Percentiles rank a stretch among this genome's conserved stretches.
These are phyloP conservation scores for Solanum gandarillasii DNA, from an alignment of 257 asterid genomes.

Conservation along the genomic window DNA sequence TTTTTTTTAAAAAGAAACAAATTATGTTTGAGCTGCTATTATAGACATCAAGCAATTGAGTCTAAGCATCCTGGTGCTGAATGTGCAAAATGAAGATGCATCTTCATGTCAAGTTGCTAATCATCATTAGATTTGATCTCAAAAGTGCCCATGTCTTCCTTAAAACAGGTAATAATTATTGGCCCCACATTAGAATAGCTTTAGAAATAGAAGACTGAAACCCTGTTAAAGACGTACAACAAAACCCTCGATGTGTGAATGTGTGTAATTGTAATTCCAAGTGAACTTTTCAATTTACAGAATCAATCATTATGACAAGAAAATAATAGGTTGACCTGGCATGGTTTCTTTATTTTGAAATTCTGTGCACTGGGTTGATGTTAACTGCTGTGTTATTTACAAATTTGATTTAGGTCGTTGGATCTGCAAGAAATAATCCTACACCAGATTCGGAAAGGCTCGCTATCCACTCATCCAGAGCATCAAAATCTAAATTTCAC, in stretches of 20 bases:
- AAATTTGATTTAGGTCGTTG: constrained; percentile 33
- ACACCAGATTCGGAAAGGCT: constrained; percentile 34
- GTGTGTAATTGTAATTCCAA: not conserved
- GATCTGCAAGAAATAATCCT: constrained; percentile 31
- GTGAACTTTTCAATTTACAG: not conserved
- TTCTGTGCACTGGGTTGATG: not conserved
- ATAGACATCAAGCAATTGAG: not conserved
- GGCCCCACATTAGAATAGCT: not conserved
- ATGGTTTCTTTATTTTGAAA: not conserved
- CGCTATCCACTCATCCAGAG: constrained; percentile 65
- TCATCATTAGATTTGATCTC: not conserved
- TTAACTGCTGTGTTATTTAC: not conserved
- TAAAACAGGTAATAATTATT: not conserved
- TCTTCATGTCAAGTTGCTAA: not conserved
- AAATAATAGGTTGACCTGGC: not conserved
- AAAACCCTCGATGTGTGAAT: not conserved
- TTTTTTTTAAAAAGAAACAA: not conserved
- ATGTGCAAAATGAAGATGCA: not conserved
- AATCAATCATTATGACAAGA: not conserved
- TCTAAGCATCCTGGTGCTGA: not conserved
- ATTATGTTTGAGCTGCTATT: not conserved
- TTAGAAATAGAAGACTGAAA: not conserved
- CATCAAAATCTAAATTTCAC: constrained; percentile 35
- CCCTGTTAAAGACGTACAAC: not conserved
- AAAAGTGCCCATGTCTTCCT: not conserved